phyloP scores from a whole-genome alignment of 2,329 filamentous ascomycete genomes.

The Mycosphaerella arachidis region DNA sequence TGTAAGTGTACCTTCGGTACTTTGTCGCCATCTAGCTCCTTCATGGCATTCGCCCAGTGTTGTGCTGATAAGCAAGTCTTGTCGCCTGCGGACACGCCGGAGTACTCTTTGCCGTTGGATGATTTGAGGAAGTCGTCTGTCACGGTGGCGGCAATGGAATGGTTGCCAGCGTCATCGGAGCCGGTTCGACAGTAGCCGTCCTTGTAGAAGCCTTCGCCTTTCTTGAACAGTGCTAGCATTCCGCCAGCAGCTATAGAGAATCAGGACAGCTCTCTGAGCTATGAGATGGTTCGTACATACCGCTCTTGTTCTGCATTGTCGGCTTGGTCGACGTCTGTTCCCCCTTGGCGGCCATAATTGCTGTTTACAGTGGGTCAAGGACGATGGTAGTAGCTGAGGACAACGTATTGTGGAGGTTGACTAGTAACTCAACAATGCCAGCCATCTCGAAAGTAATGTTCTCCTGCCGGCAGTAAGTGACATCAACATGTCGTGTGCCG shows the following conservation, averaged over 20 bases:
- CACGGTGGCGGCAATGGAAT: slow-evolving; percentile 18
- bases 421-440: background rate
- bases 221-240: slow-evolving; percentile 12
- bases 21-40: slow-evolving; percentile 14
- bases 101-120: slow-evolving; percentile 16
- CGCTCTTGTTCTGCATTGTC: slow-evolving; percentile 23
- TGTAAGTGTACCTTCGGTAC: slow-evolving; percentile 17
- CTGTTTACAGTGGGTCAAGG: background rate
- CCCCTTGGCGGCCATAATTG: slow-evolving; percentile 13
- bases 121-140: slow-evolving; percentile 18
- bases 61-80: slow-evolving; percentile 17
- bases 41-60: slow-evolving; percentile 14
- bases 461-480: background rate
- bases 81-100: slow-evolving; percentile 10
- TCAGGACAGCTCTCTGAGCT: background rate
- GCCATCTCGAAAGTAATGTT: background rate
- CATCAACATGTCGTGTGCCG: background rate
- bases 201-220: slow-evolving; percentile 14
- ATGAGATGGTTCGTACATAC: slow-evolving; percentile 1
- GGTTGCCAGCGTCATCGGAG: slow-evolving; percentile 8
- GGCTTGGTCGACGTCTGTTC: slow-evolving; percentile 22
- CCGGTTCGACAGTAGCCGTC: slow-evolving; percentile 16
- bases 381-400: background rate
- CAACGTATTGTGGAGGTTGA: background rate
- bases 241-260: slow-evolving; percentile 7